These are phyloP conservation scores for Phenoliferia sp. DNA, from an alignment of 1,284 basidiomycete genomes.

Conservation along the genomic window DNA sequence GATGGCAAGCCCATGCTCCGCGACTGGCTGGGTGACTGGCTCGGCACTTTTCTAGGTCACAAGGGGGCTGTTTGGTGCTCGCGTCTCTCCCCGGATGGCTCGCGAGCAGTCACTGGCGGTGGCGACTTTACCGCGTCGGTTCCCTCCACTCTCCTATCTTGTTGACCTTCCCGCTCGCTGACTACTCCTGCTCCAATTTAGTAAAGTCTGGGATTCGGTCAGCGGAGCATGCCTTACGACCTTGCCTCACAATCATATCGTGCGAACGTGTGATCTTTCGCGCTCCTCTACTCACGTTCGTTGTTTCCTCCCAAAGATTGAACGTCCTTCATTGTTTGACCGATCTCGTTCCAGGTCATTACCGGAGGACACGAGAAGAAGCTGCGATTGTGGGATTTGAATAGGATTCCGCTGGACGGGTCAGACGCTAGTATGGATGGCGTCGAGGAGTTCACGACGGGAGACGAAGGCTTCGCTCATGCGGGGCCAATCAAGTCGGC, in stretches of 20 bases:
- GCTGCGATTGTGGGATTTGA: conserved; percentile 87
- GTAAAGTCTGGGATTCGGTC: conserved; percentile 97
- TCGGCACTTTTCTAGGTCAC: conserved; percentile 90
- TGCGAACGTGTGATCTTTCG: conserved; percentile 85
- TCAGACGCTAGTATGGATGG: conserved; percentile 21
- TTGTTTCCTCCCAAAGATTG: no score
- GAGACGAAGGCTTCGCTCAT: conserved; percentile 48
- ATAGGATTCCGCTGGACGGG: conserved; percentile 50
- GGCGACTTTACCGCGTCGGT: conserved; percentile 96
- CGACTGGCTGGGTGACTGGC: conserved; percentile 96
- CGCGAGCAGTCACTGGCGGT: conserved; percentile 84
- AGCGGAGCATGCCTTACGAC: conserved; percentile 80
- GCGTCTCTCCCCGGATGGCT: conserved; percentile 66
- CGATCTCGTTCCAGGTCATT: no score
- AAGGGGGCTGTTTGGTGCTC: conserved; percentile 98
- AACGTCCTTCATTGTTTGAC: no score
- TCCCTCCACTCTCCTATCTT: neutral
- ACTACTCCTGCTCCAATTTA: conserved; percentile 38
- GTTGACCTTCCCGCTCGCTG: conserved; percentile 4
- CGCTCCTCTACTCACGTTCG: conserved; percentile 60
- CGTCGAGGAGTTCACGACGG: conserved; percentile 15
- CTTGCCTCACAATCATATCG: conserved; percentile 96
- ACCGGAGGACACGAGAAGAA: conserved; percentile 99
- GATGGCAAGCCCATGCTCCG: conserved; percentile 94
- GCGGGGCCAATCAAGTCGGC: conserved; percentile 88